Evolutionary conservation across 2,329 filamentous ascomycete species (phyloP), one percentile per base, ranked within the genome.

Genomic region (Berkeleyomyces rouxiae): DNA sequence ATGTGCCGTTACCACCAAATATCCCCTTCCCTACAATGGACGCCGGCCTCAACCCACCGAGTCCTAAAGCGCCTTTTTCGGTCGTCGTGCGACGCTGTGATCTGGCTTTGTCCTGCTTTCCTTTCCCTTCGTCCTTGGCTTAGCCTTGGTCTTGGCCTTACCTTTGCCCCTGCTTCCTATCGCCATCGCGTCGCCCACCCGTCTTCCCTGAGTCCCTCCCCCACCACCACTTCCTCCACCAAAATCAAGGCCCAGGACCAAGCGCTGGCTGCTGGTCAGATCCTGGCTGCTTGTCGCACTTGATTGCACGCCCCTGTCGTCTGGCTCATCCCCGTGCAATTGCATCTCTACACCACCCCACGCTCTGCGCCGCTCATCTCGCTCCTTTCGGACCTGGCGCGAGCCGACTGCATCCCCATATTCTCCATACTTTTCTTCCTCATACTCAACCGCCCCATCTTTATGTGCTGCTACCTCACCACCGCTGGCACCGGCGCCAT

Each of bases 161-260:
- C 37, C 58, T n/a, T 53, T 63, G 37, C 62, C 37, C 51, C 46
- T 62, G 44, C 13, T 16, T 10, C 37, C 58, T 31, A 46, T 62
- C 36, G 33, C 33, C 7, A 42, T 7, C 51, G 44, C 9, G n/a
- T 58, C 63, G 43, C 46, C 44, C 39, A 49, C 36, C 13, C 43
- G 13, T 40, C 33, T 42, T 51, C 36, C 59, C 39, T 37, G 42
- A 11, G 39, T 46, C 23, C 36, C 43, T 40, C 10, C 5, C 33
- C 47, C n/a, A 23, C 47, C 47, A 7, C 10, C 47, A 10, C 47
- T 13, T 13, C 9, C n/a, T 5, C 42, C 37, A 16, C 59, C 61
- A 31, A 58, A 61, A 44, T 64, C 63, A 36, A 64, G 61, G 39
- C 49, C 47, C 13, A 64, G 44, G 16, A 64, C 43, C 31, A 64